A percentile compares a stretch with the other conserved stretches of the same genome.
Conservation (phyloP, 2,329 filamentous ascomycete genomes). For the Chaetomium olivaceum region DNA sequence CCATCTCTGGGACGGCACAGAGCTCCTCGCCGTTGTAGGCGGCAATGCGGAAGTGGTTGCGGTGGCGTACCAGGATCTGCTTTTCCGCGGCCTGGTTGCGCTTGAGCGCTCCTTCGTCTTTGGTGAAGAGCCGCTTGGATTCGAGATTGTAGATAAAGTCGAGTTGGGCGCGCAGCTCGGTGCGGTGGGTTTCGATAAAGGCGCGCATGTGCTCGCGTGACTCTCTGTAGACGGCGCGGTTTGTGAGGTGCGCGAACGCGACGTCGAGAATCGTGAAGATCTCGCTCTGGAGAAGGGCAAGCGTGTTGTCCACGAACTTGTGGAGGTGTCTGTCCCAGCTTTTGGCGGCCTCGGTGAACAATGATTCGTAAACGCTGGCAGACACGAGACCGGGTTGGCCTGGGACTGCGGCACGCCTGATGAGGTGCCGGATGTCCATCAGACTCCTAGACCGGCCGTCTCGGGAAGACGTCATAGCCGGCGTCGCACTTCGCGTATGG, state of each 20-base stretch:
- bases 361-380: constrained; percentile 52
- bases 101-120: constrained; percentile 52
- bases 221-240: constrained; percentile 52
- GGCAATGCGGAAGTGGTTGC: constrained; percentile 52
- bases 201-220: constrained; percentile 45
- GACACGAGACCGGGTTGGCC: constrained; percentile 43
- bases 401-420: constrained; percentile 58
- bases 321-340: constrained; percentile 59
- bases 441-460: constrained; percentile 46
- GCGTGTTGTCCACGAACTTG: constrained; percentile 50
- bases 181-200: constrained; percentile 47
- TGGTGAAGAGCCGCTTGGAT: constrained; percentile 56
- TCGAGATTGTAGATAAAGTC: constrained; percentile 54
- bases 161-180: constrained; percentile 43
- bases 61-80: constrained; percentile 47
- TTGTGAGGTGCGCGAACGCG: constrained; percentile 50
- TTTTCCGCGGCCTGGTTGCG: constrained; percentile 50
- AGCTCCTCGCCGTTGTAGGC: constrained; percentile 40
- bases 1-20: constrained; percentile 43
- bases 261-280: constrained; percentile 50
- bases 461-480: constrained; percentile 13
- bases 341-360: constrained; percentile 57
- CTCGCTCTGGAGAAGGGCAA: constrained; percentile 49
- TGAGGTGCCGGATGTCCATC: constrained; percentile 54
- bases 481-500: constrained; percentile 9